Base-by-base conservation (phyloP, 2,329 filamentous ascomycete species). In the Camptophora hylomeconis region DNA sequence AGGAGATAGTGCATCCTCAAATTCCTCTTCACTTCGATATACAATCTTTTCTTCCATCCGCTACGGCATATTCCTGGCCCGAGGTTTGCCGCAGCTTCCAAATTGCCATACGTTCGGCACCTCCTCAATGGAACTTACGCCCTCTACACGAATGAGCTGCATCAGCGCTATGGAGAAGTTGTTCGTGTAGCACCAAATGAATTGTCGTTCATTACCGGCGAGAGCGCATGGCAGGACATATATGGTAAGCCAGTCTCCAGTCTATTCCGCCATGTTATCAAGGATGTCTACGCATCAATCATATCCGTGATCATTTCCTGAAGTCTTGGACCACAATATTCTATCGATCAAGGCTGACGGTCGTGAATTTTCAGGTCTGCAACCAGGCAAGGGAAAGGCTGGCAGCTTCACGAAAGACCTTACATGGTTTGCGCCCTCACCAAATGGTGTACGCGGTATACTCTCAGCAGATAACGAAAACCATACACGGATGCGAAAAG, bases 341-440 rank as follows among this genome's bases (percentile, higher is more conserved):
- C n/a, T n/a, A n/a, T n/a, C n/a, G n/a, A n/a, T n/a, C n/a, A n/a
- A n/a, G n/a, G n/a, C n/a, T n/a, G n/a, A n/a, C n/a, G n/a, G n/a
- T n/a, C n/a, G n/a, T n/a, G n/a, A n/a, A n/a, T n/a, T n/a, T n/a
- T n/a, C n/a, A n/a, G 25, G 25, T 16, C 25, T 29, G 25, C 12
- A 25, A 8, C 31, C 32, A 7, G 25, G 36, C 17, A 24, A 29
- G 5, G 39, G 43, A 7, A 16, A 28, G 9, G 51, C n/a, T n/a
- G n/a, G n/a, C n/a, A n/a, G n/a, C n/a, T n/a, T 42, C 4, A 58
- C 53, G 33, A 56, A 67, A 26, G 67, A 63, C 0, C 50, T 51
- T 51, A 57, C n/a, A 7, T 33, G 23, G 16, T 33, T 24, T 17
- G 20, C 2, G 5, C 13, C 10, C 5, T 5, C 30, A 9, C 17